Conservation (phyloP, 352 stramenopile genomes). For the Thalassiosira oceanica region DNA sequence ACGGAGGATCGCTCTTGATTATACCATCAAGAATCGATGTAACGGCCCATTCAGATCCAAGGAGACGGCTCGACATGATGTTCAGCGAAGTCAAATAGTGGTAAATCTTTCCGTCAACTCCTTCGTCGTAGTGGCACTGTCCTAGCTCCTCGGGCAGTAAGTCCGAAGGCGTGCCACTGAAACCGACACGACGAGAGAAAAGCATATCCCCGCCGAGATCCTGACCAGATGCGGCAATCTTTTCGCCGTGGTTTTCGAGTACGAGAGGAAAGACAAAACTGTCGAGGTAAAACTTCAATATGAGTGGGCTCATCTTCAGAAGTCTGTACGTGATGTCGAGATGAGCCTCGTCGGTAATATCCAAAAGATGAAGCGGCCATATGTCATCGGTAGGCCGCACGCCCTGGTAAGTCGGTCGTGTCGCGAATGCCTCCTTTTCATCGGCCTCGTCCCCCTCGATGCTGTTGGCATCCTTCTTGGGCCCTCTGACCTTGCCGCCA, state of each 20-base stretch:
- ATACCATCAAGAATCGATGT: constrained; percentile 81
- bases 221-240: constrained; percentile 98
- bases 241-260: constrained; percentile 98
- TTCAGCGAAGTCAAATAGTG: constrained; percentile 91
- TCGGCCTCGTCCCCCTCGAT: constrained; percentile 50
- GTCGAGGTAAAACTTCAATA: constrained; percentile 97
- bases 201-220: constrained; percentile 98
- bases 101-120: constrained; percentile 98
- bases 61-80: constrained; percentile 82
- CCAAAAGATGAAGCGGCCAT: constrained; percentile 95
- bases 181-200: constrained; percentile 96
- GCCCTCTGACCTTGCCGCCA: constrained; percentile 83
- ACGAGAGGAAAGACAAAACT: constrained; percentile 98
- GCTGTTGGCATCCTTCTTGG: constrained; percentile 69
- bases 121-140: constrained; percentile 97
- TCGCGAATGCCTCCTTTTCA: constrained; percentile 46
- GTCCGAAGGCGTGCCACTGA: constrained; percentile 98
- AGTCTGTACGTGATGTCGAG: constrained; percentile 92
- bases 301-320: constrained; percentile 89
- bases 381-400: constrained; percentile 79
- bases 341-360: constrained; percentile 95
- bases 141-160: constrained; percentile 98
- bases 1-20: constrained; percentile 77
- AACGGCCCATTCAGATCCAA: constrained; percentile 80
- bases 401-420: constrained; percentile 52